Evolutionary conservation across 345 rosid species (phyloP), one percentile per base, ranked within the genome.

Genomic region (Odontarrhena argentea): DNA sequence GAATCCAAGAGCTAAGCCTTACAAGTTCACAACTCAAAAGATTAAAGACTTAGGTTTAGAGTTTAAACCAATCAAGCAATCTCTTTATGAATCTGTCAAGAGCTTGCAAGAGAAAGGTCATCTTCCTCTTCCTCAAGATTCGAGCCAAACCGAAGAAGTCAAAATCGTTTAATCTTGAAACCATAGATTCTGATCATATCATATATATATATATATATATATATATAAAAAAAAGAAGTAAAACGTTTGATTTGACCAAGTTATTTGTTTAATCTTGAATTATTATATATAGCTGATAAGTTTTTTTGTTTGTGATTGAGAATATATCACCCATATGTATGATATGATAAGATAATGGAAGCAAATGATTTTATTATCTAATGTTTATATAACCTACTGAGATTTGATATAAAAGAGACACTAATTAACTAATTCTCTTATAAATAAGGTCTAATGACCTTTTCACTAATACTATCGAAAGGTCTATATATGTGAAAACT

Each of bases 31-130:
- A 4, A 87, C 86, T 70, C 82, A 88, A 49, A 94, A 88, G 89
- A 86, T 91, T 0, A 85, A 65, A 76, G 95, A 86, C 60, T 14
- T 93, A 18, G 98, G 97, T 0, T 34, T 93, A n/a, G 92, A 88
- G 71, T 86, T 93, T 76, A 86, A 84, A 34, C 78, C 99, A 1
- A 86, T 84, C 67, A 86, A 87, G 72, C 96, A 94, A 43, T 73
- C 87, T 75, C 72, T 94, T 1, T 94, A 91, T 50, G 96, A 94
- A 56, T 87, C 99, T 2, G 99, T 94, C 5, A 94, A 80, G 84
- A 80, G 86, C 82, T 78, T 94, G 75, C 91, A 91, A 78, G 96
- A 91, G 76, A 91, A 80, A 72, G 97, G 96, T 15, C 92, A 86
- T 45, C 88, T 94, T 36, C 82, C 91, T 0, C 46, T 80, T 60